Evolutionary conservation across 2,329 filamentous ascomycete genomes (phyloP).

Genomic region (Curvularia hawaiiensis): DNA sequence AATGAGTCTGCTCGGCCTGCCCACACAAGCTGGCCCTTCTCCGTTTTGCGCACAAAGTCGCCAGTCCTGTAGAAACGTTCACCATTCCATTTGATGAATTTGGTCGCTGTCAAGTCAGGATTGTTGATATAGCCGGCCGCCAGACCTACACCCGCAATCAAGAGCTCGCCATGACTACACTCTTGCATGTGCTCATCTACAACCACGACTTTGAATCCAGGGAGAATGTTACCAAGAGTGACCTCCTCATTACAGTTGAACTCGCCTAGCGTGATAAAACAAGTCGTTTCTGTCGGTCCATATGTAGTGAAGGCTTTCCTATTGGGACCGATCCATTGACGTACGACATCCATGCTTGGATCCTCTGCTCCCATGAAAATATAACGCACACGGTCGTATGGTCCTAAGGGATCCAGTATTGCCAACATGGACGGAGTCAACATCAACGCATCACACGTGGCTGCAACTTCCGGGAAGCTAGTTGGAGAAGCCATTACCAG

Average conservation of each 20-base stretch:
- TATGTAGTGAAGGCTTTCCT: constrained; percentile 14
- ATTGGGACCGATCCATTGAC: constrained; percentile 8
- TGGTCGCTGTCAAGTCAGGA: constrained; percentile 5
- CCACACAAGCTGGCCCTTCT: constrained; percentile 23
- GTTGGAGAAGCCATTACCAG: constrained; percentile 14
- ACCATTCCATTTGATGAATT: constrained; percentile 15
- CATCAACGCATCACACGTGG: constrained; percentile 7
- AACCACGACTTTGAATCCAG: constrained; percentile 9
- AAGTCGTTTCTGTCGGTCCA: constrained; percentile 18
- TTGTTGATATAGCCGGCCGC: constrained; percentile 16
- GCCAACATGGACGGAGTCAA: constrained; percentile 18
- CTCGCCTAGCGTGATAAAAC: constrained; percentile 7
- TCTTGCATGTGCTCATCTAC: constrained; percentile 21
- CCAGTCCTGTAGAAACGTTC: constrained; percentile 25
- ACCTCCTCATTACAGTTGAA: too few relatives aligned
- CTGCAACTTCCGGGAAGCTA: constrained; percentile 11
- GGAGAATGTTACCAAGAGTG: constrained; percentile 10
- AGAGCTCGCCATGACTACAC: constrained; percentile 36
- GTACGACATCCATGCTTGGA: constrained; percentile 2
- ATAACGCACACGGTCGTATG: constrained; percentile 8
- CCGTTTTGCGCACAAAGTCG: constrained; percentile 22
- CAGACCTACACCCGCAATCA: constrained; percentile 38
- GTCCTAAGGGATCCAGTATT: constrained; percentile 6
- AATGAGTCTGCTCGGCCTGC: constrained; percentile 27
- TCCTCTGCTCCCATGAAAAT: constrained; percentile 12